Conservation (phyloP, 345 rosid genomes). For the Populus deltoides region DNA sequence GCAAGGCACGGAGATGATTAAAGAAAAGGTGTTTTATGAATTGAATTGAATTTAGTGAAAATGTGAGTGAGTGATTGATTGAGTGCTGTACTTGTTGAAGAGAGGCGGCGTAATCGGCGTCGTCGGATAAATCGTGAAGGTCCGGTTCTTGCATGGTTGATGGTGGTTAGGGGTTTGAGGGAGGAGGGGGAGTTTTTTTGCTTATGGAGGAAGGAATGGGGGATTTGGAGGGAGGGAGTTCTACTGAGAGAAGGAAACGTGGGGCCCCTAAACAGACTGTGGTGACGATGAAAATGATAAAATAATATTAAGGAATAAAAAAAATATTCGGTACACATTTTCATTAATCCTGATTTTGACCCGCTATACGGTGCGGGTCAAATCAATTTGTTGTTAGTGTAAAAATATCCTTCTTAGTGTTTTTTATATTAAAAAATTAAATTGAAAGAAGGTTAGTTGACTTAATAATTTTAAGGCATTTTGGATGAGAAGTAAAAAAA, state of each 20-base stretch:
- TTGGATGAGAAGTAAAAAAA: too few relatives aligned
- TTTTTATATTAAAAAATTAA: too few relatives aligned
- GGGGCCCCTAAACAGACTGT: not conserved
- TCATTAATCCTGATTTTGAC: not conserved
- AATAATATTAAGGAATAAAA: not conserved
- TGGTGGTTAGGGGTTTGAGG: not conserved
- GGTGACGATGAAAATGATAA: not conserved
- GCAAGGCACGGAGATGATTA: not conserved
- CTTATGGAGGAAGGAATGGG: slow-evolving; percentile 20
- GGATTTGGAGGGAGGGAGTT: not conserved
- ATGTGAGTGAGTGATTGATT: not conserved
- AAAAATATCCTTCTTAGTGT: too few relatives aligned
- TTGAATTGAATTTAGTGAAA: not conserved
- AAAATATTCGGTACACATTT: not conserved
- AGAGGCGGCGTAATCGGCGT: slow-evolving; percentile 96
- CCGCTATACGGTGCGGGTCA: too few relatives aligned
- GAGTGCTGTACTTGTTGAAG: slow-evolving; percentile 53
- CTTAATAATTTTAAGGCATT: too few relatives aligned
- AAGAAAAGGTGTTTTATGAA: not conserved
- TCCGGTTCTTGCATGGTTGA: slow-evolving; percentile 73
- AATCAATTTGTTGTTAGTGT: too few relatives aligned
- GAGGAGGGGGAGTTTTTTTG: slow-evolving; percentile 8
- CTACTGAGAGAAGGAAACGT: not conserved
- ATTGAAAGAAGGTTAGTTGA: too few relatives aligned
- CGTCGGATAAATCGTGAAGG: slow-evolving; percentile 87